These are phyloP conservation scores for Pseudogymnoascus sp. DNA, from an alignment of 2,329 filamentous ascomycete species.

Conservation along the genomic window DNA sequence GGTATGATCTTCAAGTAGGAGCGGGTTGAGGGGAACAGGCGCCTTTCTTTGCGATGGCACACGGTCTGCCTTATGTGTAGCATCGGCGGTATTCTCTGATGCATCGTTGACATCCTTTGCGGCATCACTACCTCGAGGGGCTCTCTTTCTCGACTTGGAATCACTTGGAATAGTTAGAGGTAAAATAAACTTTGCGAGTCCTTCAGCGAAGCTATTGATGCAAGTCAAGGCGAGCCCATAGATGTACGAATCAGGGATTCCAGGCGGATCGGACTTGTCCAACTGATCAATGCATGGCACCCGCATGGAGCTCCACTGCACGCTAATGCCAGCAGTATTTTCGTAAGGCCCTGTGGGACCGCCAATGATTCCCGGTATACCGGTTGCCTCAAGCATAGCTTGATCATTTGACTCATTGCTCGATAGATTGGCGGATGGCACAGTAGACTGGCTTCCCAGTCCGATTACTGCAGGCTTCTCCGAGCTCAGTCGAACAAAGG, in stretches of 20 bases:
- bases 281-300: constrained; percentile 89
- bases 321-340: constrained; percentile 71
- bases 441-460: constrained; percentile 78
- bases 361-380: constrained; percentile 80
- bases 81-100: constrained; percentile 4
- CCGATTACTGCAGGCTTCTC: constrained; percentile 88
- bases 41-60: constrained; percentile 66
- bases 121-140: constrained; percentile 18
- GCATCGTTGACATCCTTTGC: constrained; percentile 6
- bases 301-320: constrained; percentile 81
- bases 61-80: constrained; percentile 41
- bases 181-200: constrained; percentile 85
- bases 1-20: constrained; percentile 66
- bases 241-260: constrained; percentile 84
- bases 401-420: constrained; percentile 60
- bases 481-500: constrained; percentile 85
- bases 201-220: constrained; percentile 84
- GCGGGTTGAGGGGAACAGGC: constrained; percentile 75
- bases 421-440: constrained; percentile 57
- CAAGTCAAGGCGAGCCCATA: constrained; percentile 86
- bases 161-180: constrained; percentile 83
- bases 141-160: constrained; percentile 44
- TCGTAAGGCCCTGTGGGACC: constrained; percentile 61
- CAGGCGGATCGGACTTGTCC: constrained; percentile 80
- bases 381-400: constrained; percentile 81